These are phyloP conservation scores for Yamagishiella unicocca DNA, from an alignment of 139 green algal genomes.

Conservation along the genomic window DNA sequence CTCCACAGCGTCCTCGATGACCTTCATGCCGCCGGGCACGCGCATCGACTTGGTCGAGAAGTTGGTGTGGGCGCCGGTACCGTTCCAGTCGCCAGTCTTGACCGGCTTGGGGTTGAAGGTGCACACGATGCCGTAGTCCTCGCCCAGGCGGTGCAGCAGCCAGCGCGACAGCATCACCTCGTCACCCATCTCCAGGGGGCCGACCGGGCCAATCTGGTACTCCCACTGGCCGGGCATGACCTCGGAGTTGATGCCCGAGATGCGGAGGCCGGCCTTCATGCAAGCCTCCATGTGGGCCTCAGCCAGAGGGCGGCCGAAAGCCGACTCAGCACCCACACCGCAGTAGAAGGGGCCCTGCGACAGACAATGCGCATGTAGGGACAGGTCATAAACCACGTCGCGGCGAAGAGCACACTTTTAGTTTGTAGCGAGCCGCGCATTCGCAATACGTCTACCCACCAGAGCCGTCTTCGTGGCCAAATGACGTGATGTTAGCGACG, in stretches of 20 bases:
- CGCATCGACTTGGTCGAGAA: slow-evolving; percentile 91
- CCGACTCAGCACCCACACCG: slow-evolving; percentile 83
- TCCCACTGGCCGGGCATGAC: slow-evolving; percentile 95
- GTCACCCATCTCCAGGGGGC: slow-evolving; percentile 86
- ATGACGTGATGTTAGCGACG: no score
- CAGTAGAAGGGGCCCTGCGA: slow-evolving; percentile 94
- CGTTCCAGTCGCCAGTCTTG: slow-evolving; percentile 91
- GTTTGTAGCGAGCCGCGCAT: no score
- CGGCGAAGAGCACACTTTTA: no score
- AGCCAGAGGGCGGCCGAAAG: slow-evolving; percentile 86
- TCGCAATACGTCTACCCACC: no score
- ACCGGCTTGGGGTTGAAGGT: slow-evolving; percentile 94
- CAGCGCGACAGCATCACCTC: slow-evolving; percentile 85
- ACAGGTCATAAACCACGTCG: no score
- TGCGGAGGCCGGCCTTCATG: slow-evolving; percentile 86
- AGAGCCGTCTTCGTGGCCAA: no score
- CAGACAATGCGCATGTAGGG: no score
- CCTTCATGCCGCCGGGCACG: slow-evolving; percentile 83
- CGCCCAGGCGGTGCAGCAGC: slow-evolving; percentile 86
- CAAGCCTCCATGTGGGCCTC: slow-evolving; percentile 91
- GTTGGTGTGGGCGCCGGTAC: slow-evolving; percentile 93
- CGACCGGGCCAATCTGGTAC: slow-evolving; percentile 92
- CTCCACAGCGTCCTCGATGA: slow-evolving; percentile 86
- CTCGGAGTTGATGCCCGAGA: slow-evolving; percentile 92
- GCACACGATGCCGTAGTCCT: slow-evolving; percentile 81